Conservation (phyloP, 2,329 filamentous ascomycete species). For the Calycina herbarum region DNA sequence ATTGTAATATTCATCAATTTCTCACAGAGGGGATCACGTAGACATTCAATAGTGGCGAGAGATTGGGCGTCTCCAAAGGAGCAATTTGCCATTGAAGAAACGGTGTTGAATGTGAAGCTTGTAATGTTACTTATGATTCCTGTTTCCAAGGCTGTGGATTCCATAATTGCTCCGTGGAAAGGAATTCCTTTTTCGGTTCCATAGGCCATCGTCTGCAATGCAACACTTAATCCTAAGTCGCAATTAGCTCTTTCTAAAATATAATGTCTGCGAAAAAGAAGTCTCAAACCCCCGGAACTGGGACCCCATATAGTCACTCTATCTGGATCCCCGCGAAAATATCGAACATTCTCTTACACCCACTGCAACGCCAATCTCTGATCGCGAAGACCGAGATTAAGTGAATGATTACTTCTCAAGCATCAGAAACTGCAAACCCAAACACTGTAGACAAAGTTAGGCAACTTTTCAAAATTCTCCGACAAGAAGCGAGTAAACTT, state of each 20-base stretch:
- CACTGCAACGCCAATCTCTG: slow-evolving; percentile 58
- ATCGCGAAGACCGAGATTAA: slow-evolving; percentile 47
- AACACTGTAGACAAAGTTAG: slow-evolving; percentile 45
- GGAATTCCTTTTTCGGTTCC: slow-evolving; percentile 45
- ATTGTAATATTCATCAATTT: slow-evolving; percentile 46
- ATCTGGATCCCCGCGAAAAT: slow-evolving; percentile 57
- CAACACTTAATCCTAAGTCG: slow-evolving; percentile 42
- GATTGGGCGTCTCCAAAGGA: slow-evolving; percentile 43
- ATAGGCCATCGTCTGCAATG: slow-evolving; percentile 50
- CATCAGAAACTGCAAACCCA: slow-evolving; percentile 64
- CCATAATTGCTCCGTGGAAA: slow-evolving; percentile 48
- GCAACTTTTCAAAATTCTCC: too few relatives aligned
- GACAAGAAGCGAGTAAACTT: slow-evolving; percentile 6
- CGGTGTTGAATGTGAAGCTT: slow-evolving; percentile 45
- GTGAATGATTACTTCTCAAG: slow-evolving; percentile 39
- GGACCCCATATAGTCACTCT: slow-evolving; percentile 62
- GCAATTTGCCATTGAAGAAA: slow-evolving; percentile 47
- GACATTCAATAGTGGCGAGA: slow-evolving; percentile 42
- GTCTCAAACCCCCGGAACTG: slow-evolving; percentile 48
- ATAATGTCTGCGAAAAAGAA: too few relatives aligned
- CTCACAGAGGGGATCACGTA: slow-evolving; percentile 45
- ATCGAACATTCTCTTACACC: slow-evolving; percentile 57
- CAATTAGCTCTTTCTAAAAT: not conserved
- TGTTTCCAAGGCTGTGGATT: slow-evolving; percentile 52
- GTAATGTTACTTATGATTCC: slow-evolving; percentile 51